A percentile compares a stretch with the other conserved stretches of the same genome.
These are phyloP conservation scores for Psilocybe cubensis DNA, from an alignment of 768 basidiomycete species.

Conservation along the genomic window DNA sequence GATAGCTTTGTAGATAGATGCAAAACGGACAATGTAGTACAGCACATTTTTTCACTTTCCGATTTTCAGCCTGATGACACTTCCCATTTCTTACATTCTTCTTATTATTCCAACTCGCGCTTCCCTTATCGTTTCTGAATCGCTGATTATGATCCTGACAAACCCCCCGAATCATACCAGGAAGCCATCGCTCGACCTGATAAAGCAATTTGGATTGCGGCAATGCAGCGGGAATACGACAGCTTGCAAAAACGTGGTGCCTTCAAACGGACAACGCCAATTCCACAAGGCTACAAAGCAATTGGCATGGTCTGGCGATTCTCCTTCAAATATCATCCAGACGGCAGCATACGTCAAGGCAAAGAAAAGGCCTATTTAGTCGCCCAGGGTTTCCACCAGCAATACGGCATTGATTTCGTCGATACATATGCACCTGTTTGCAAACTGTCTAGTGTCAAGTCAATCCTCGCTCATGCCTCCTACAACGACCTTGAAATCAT, in stretches of 20 bases:
- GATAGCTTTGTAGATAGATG: no score
- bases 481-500: conserved; percentile 23
- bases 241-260: conserved; percentile 25
- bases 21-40: no score
- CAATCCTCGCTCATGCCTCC: conserved; percentile 27
- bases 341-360: conserved; percentile 32
- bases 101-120: background rate
- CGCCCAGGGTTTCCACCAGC: conserved; percentile 28
- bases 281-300: conserved; percentile 28
- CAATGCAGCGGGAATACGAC: conserved; percentile 24
- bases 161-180: conserved; percentile 18
- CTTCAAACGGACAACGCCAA: conserved; percentile 21
- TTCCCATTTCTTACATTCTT: background rate
- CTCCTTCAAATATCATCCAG: conserved; percentile 37
- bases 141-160: conserved; percentile 12
- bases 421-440: conserved; percentile 37
- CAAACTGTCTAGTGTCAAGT: conserved; percentile 22
- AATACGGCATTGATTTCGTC: conserved; percentile 34
- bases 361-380: conserved; percentile 32
- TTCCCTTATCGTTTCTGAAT: background rate
- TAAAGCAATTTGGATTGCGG: conserved; percentile 22
- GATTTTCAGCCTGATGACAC: no score
- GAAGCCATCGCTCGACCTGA: conserved; percentile 24
- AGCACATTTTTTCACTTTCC: no score
- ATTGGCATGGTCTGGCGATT: conserved; percentile 39